Evolutionary conservation across 2,329 filamentous ascomycete species (phyloP).

Genomic region (Dactylellina drechsleri): DNA sequence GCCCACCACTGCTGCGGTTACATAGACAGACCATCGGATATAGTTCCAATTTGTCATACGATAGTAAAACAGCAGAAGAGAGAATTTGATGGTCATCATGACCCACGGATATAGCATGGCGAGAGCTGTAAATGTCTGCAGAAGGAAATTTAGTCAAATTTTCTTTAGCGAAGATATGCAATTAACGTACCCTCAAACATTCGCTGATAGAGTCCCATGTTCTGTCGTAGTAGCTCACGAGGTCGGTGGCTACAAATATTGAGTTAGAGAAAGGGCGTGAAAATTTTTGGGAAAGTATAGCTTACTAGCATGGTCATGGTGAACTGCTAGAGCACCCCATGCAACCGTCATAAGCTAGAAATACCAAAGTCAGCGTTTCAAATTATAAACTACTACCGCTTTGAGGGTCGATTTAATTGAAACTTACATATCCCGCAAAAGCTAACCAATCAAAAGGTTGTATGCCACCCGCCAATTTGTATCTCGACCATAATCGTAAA

Average conservation of each 20-base stretch:
- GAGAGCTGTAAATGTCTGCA: slow-evolving; percentile 23
- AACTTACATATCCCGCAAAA: slow-evolving; percentile 39
- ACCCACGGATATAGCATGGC: slow-evolving; percentile 34
- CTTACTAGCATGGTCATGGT: slow-evolving; percentile 32
- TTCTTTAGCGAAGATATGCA: too few relatives aligned
- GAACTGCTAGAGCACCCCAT: slow-evolving; percentile 35
- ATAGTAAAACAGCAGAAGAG: slow-evolving; percentile 46
- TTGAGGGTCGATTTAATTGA: background rate
- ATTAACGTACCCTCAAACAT: slow-evolving; percentile 7
- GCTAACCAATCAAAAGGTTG: slow-evolving; percentile 45
- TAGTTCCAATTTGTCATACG: slow-evolving; percentile 53
- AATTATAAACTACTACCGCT: background rate
- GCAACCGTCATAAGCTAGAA: slow-evolving; percentile 8
- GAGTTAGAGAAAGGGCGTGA: background rate
- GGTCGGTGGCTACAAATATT: slow-evolving; percentile 5
- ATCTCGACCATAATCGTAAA: slow-evolving; percentile 47
- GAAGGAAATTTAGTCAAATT: background rate
- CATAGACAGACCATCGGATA: slow-evolving; percentile 43
- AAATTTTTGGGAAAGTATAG: background rate
- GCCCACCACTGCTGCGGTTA: slow-evolving; percentile 27
- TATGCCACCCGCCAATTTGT: slow-evolving; percentile 45
- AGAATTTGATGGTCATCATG: slow-evolving; percentile 48
- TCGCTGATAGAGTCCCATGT: slow-evolving; percentile 17
- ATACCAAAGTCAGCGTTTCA: background rate
- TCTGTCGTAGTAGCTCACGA: slow-evolving; percentile 33